Base-by-base conservation (phyloP, 1,139 yeast species). In the Pichia sp. region DNA sequence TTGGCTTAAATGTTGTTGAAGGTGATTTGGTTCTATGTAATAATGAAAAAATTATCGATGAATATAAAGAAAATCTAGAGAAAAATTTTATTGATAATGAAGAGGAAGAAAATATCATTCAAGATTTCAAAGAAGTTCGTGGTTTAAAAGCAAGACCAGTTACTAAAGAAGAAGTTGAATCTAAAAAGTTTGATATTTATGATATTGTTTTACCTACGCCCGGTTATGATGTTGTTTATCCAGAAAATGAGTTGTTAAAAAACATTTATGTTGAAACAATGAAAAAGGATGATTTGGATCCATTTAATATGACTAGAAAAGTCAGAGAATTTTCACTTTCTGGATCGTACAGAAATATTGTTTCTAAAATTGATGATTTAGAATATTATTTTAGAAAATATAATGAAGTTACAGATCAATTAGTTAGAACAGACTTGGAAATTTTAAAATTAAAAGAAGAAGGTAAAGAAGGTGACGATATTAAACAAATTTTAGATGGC, bases 201-300 rank as follows among this genome's bases (percentile, higher is more conserved):
- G 98, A 95, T 67, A 76, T 93, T 42, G 96, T 95, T 3, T 73
- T 95, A 52, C 98, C 99, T 16, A 80, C 96, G 2, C 99, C 99
- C 2, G 99, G 99, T 0, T 89, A 81, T 66, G 97, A 89, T 64
- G 80, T 93, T 30, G 66, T 77, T 25, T 95, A 95, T 63, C 99
- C 99, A 4, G 71, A 75, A 19, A 86, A 88, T 62, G 79, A 78
- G 52, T 66, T 73, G 44, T 72, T 91, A 51, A 74, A 73, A 59
- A 74, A 82, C 44, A 80, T 81, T 1, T 95, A 93, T 66, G 77
- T 80, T 48, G 81, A 79, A 5, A 74, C 80, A 22, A 93, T 95
- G 99, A 79, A 77, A 3, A 72, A 77, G 55, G 98, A 93, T 64
- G 87, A 83, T 0, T 76, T 95, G 60, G 90, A 90, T 68, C 96